Conservation (phyloP, 148 eudicot genomes). For the Vaccinium darrowii region DNA sequence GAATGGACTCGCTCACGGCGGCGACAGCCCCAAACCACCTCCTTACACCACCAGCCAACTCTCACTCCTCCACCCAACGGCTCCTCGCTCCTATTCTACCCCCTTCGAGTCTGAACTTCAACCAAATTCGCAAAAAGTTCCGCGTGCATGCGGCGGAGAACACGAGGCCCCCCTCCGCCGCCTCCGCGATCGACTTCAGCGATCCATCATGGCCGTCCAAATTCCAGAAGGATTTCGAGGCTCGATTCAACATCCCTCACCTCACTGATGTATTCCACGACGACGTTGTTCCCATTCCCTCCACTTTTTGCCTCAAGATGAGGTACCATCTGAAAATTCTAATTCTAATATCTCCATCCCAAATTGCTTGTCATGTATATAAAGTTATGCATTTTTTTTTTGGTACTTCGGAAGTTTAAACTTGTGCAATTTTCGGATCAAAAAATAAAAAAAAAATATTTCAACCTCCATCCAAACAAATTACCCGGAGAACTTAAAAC, state of each 20-base stretch:
- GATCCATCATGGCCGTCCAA: conserved; percentile 77
- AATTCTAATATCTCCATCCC: neutral
- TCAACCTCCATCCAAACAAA: neutral
- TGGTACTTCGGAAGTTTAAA: neutral
- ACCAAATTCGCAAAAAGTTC: neutral
- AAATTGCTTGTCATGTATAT: neutral
- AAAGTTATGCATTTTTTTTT: too few species aligned
- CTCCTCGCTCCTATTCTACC: neutral
- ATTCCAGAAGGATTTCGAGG: conserved; percentile 64
- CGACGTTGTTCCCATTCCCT: conserved; percentile 53
- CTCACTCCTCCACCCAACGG: conserved; percentile 7
- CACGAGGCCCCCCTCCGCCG: conserved; percentile 8
- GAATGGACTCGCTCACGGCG: conserved; percentile 55
- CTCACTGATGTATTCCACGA: conserved; percentile 56
- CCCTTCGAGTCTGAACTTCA: conserved; percentile 2
- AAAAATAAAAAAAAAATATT: neutral
- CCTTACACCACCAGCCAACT: conserved; percentile 19
- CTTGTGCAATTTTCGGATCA: neutral
- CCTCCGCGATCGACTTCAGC: conserved; percentile 41
- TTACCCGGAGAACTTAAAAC: neutral
- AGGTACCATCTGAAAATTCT: conserved; percentile 39
- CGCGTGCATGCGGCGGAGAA: conserved; percentile 15
- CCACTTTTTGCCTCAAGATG: conserved; percentile 87
- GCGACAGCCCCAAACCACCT: conserved; percentile 35
- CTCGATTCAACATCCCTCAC: conserved; percentile 69